phyloP scores from a whole-genome alignment of 345 rosid genomes.

The Brassica napus region DNA sequence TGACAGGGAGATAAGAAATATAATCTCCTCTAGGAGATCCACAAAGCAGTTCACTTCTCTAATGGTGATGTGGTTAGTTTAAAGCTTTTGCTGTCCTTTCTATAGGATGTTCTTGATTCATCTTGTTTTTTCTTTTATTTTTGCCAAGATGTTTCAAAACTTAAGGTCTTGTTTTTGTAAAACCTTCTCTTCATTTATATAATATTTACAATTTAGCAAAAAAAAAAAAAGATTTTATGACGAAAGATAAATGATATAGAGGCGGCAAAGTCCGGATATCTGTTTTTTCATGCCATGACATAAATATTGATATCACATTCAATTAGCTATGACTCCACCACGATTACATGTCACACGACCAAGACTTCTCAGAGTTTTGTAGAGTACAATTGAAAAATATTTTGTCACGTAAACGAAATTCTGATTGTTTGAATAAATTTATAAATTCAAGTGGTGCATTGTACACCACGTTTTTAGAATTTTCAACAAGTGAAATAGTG shows the following conservation, averaged over 20 bases:
- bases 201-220: too few relatives aligned
- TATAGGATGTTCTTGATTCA: too few relatives aligned
- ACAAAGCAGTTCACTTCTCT: too few relatives aligned
- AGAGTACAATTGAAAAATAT: not conserved
- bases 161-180: too few relatives aligned
- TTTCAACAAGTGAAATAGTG: not conserved
- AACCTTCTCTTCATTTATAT: too few relatives aligned
- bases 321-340: slow-evolving; percentile 2
- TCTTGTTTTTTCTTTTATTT: too few relatives aligned
- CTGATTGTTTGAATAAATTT: not conserved
- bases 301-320: not conserved
- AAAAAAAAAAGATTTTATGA: not conserved
- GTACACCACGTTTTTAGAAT: not conserved
- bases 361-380: not conserved
- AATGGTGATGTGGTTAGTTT: too few relatives aligned
- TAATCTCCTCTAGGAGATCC: too few relatives aligned
- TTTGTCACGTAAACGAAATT: not conserved
- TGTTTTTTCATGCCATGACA: slow-evolving; percentile 6
- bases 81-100: too few relatives aligned
- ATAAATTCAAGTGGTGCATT: not conserved
- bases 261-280: not conserved
- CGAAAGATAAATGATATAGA: not conserved
- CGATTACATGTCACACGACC: slow-evolving; percentile 1
- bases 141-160: too few relatives aligned
- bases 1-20: too few relatives aligned